Conservation (phyloP, 106 monocot genomes). For the Acorus calamus region DNA sequence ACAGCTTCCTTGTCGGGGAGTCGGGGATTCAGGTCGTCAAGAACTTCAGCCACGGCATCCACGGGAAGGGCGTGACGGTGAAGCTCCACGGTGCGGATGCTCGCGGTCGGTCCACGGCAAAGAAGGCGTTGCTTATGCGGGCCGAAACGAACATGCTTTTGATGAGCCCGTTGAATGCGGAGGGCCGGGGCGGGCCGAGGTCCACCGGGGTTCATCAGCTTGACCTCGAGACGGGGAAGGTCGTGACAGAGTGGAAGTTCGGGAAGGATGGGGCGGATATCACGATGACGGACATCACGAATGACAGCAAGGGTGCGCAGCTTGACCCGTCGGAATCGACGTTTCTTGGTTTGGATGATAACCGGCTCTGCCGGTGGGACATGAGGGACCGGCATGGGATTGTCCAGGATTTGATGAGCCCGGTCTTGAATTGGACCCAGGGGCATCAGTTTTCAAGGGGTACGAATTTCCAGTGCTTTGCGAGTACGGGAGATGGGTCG, state of each 20-base stretch:
- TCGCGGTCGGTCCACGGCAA: slow-evolving; percentile 30
- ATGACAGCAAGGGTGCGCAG: slow-evolving; percentile 78
- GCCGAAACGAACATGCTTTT: slow-evolving; percentile 85
- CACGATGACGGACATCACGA: slow-evolving; percentile 74
- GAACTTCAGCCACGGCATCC: slow-evolving; percentile 79
- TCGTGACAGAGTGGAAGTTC: slow-evolving; percentile 79
- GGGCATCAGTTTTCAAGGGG: slow-evolving; percentile 88
- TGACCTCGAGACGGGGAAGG: slow-evolving; percentile 81
- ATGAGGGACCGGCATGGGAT: slow-evolving; percentile 74
- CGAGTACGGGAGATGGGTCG: slow-evolving; percentile 79
- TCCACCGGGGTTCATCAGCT: slow-evolving; percentile 67
- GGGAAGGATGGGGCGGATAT: slow-evolving; percentile 83
- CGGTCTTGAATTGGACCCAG: slow-evolving; percentile 78
- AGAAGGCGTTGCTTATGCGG: slow-evolving; percentile 77
- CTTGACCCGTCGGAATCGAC: slow-evolving; percentile 72
- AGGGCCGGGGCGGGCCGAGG: slow-evolving; percentile 27
- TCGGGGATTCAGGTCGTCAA: slow-evolving; percentile 70
- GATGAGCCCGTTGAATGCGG: slow-evolving; percentile 54
- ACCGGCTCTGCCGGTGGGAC: slow-evolving; percentile 77
- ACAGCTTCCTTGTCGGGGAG: slow-evolving; percentile 73
- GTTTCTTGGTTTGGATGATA: slow-evolving; percentile 85
- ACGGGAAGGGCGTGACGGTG: slow-evolving; percentile 70
- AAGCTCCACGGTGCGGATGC: slow-evolving; percentile 21
- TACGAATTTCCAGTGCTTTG: slow-evolving; percentile 90
- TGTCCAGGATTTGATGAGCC: slow-evolving; percentile 53